phyloP scores from a whole-genome alignment of 139 green algal genomes.

The Dunaliella sp. region DNA sequence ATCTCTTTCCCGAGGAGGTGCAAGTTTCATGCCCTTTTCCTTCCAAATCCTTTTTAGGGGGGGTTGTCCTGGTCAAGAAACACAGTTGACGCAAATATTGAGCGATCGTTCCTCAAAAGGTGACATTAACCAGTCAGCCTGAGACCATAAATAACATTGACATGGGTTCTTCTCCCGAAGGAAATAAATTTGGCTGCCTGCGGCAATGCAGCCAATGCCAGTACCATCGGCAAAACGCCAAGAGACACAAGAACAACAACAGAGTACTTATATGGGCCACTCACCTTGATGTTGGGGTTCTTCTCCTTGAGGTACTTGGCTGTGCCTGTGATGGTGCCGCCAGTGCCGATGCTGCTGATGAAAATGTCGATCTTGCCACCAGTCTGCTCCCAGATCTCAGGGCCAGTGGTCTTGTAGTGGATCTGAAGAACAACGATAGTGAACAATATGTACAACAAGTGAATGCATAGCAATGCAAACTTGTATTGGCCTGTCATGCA shows the following conservation, averaged over 20 bases:
- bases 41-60: no score
- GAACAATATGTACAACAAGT: not conserved
- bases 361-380: slow-evolving; percentile 70
- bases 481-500: no score
- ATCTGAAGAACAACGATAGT: slow-evolving; percentile 24
- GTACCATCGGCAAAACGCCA: no score
- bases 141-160: not conserved
- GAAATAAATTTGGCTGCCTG: no score
- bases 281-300: slow-evolving; percentile 76
- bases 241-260: not conserved
- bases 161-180: not conserved
- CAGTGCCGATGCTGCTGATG: slow-evolving; percentile 86
- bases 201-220: no score
- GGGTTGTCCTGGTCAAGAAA: no score
- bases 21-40: no score
- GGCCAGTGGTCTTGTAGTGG: slow-evolving; percentile 56
- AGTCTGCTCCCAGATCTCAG: slow-evolving; percentile 87
- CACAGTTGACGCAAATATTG: no score
- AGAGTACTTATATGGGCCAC: not conserved
- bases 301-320: slow-evolving; percentile 91
- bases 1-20: no score
- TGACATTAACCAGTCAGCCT: no score
- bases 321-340: slow-evolving; percentile 93
- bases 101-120: no score
- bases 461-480: not conserved